phyloP scores from a whole-genome alignment of 2,329 filamentous ascomycete species.

The Ophiostoma ulmi region DNA sequence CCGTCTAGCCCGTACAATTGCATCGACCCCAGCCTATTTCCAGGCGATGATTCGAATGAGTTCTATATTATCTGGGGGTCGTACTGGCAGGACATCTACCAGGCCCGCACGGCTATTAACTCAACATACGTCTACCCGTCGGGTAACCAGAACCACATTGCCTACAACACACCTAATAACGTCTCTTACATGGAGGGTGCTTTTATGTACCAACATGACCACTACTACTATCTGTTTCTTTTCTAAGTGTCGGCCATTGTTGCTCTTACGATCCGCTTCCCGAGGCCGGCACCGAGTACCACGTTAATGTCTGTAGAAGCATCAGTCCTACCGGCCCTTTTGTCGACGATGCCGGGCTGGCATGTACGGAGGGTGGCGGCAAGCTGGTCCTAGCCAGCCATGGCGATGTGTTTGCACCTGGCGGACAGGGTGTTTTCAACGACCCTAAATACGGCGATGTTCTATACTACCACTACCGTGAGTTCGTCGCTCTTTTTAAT shows the following conservation, averaged over 20 bases:
- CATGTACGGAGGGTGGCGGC: constrained; percentile 53
- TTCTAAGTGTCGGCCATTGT: constrained; percentile 52
- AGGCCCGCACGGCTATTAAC: constrained; percentile 41
- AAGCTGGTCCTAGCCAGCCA: constrained; percentile 55
- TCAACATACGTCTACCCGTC: constrained; percentile 26
- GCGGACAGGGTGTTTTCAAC: constrained; percentile 55
- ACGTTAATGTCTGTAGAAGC: constrained; percentile 60
- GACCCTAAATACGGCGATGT: constrained; percentile 44
- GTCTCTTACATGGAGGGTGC: constrained; percentile 48
- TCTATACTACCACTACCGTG: constrained; percentile 55
- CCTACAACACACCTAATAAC: constrained; percentile 19
- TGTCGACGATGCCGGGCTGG: constrained; percentile 50
- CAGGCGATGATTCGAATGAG: constrained; percentile 39
- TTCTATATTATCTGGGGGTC: constrained; percentile 35
- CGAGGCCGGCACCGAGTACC: constrained; percentile 49
- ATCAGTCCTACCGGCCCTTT: constrained; percentile 48
- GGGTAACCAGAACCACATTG: constrained; percentile 18
- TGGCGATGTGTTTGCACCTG: constrained; percentile 55
- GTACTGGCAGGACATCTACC: constrained; percentile 61
- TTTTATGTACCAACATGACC: constrained; percentile 50
- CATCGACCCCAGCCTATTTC: constrained; percentile 55
- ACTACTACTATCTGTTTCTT: constrained; percentile 64
- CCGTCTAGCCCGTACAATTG: constrained; percentile 45
- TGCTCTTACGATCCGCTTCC: constrained; percentile 22
- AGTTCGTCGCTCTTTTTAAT: not conserved